Evolutionary conservation across 768 basidiomycete species (phyloP), one percentile per base, ranked within the genome.

Genomic region (Serendipita sp.): DNA sequence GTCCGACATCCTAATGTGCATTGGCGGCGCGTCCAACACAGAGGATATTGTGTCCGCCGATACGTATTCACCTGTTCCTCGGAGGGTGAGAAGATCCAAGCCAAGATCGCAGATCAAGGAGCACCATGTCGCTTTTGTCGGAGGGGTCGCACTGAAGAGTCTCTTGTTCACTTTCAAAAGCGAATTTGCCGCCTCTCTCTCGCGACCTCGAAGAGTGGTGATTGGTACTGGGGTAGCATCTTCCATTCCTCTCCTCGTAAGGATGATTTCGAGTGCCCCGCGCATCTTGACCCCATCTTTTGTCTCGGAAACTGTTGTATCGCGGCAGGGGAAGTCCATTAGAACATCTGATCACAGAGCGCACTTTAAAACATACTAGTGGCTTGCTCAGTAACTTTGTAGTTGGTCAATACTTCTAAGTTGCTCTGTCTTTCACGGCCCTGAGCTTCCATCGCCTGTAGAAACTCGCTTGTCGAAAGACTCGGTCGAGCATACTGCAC

Each of bases 111-210:
- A 60, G 16, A 60, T 28, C 4, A 60, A n/a, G 8, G 56, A 28
- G 35, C 56, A 60, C 56, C 56, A 60, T 34, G 56, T 60, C 16
- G 56, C 56, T 38, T 60, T 60, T 4, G 56, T 60, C 10, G 56
- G 56, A 32, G 56, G 56, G 4, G 56, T 32, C 4, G 56, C 16
- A 18, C 56, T 60, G 35, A 30, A 60, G 10, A 60, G 56, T 38
- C 56, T 23, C 56, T 34, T 60, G 16, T 4, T 34, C 5, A 30
- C 56, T 23, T 23, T 36, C 28, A 60, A n/a, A 8, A 60, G 34
- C 4, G 56, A 28, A 32, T 60, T 35, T 36, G 56, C 56, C 8
- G 56, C 56, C 16, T 28, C 30, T 34, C 36, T 60, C n/a, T 60
- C 56, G 16, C 28, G 16, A 30, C 56, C 56, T 38, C 56, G 56